phyloP scores from a whole-genome alignment of 202 grass and related monocot species.

The Hordeum pubiflorum region DNA sequence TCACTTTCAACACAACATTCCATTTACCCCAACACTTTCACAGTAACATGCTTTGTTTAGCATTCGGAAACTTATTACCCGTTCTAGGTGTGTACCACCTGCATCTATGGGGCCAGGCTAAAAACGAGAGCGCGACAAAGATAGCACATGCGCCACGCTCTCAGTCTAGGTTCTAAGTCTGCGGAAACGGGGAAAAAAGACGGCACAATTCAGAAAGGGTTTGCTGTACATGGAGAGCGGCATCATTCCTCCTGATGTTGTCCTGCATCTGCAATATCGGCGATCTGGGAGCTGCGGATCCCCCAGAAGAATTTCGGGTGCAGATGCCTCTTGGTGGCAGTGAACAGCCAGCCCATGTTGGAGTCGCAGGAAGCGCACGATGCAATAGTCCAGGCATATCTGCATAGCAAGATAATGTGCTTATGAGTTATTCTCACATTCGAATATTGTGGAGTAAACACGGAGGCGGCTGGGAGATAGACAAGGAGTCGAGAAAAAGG shows the following conservation, averaged over 20 bases:
- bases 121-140: neutral
- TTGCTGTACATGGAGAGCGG: neutral
- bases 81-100: too few species aligned
- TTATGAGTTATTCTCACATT: neutral
- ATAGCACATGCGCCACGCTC: neutral
- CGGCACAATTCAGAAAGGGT: neutral
- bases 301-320: slow-evolving; percentile 80
- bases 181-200: neutral
- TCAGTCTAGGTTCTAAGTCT: neutral
- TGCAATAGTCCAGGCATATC: slow-evolving; percentile 77
- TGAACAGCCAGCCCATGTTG: slow-evolving; percentile 78
- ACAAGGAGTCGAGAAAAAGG: neutral
- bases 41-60: neutral
- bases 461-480: neutral
- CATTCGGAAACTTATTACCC: too few species aligned
- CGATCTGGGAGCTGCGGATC: slow-evolving; percentile 65
- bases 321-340: slow-evolving; percentile 63
- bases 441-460: neutral
- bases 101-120: neutral
- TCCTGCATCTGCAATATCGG: slow-evolving; percentile 43
- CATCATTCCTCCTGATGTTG: slow-evolving; percentile 34
- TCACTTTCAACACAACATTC: neutral
- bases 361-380: slow-evolving; percentile 37
- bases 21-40: neutral
- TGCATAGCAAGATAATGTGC: neutral